Evolutionary conservation across 371 early-diverging fungal species (phyloP), one percentile per base, ranked within the genome.

Genomic region (Mucor mucedo): DNA sequence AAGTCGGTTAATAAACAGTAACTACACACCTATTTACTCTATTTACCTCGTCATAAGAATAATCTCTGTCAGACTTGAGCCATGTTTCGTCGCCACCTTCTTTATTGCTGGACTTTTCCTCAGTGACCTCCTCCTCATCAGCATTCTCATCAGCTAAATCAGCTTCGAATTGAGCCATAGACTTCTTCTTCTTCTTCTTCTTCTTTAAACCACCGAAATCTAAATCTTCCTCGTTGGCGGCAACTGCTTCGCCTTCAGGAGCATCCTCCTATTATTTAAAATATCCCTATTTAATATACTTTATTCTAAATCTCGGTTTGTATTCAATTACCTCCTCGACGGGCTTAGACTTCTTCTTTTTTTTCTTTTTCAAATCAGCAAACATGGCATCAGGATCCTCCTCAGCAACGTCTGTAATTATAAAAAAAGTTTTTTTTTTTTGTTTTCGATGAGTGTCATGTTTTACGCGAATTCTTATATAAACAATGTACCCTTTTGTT

Each of bases 121-220:
- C 76, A 40, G 70, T 61, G 29, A 70, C 76, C 21, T 77, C 86
- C 10, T 80, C 86, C 41, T 85, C 85, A 42, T 83, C 79, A 66
- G 83, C 87, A 44, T 89, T 90, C 73, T 94, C 96, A 60, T 92
- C 95, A 6, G 90, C 91, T 72, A 94, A 75, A 65, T 90, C 91
- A 42, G 91, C 93, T 75, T 93, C 94, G 68, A 91, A 91, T 44
- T 91, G 92, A 5, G 89, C 91, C 84, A 93, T 68, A 68, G 87
- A 86, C 89, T 95, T 95, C 83, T 93, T 95, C 88, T 94, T 93
- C 86, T 95, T 95, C 86, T 95, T 95, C 79, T 92, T 94, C 78
- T 91, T 91, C 77, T 91, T 91, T 73, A 91, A 77, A 58, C 87
- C 90, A 52, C 91, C 91, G 73, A 95, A 91, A 66, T 91, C 93